These are phyloP conservation scores for Mycena rosella DNA, from an alignment of 768 basidiomycete species.

Conservation along the genomic window DNA sequence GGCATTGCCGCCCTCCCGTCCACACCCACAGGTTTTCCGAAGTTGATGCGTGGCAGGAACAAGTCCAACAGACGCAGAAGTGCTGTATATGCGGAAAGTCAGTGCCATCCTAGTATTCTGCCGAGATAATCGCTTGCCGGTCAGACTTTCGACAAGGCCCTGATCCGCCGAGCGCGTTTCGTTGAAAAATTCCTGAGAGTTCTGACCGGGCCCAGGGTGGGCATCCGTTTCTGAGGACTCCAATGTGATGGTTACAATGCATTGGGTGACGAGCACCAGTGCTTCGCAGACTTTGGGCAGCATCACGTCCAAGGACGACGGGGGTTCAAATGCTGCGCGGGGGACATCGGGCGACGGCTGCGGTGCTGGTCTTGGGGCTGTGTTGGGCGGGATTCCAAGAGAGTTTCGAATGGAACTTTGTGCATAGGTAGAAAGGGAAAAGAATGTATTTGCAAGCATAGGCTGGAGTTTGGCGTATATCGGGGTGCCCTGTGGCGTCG, in stretches of 20 bases:
- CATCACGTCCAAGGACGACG: constrained; percentile 64
- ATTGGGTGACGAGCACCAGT: constrained; percentile 82
- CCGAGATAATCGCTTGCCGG: constrained; percentile 61
- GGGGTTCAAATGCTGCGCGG: constrained; percentile 28
- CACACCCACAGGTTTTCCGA: constrained; percentile 69
- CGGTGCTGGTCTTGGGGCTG: constrained; percentile 28
- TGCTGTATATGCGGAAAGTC: constrained; percentile 56
- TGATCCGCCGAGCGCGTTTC: constrained; percentile 53
- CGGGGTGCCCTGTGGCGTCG: constrained; percentile 46
- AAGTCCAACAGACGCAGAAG: constrained; percentile 79
- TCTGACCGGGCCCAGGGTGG: constrained; percentile 37
- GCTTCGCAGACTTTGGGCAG: constrained; percentile 87
- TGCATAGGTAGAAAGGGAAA: constrained; percentile 70
- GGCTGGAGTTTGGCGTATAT: constrained; percentile 61
- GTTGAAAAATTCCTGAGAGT: constrained; percentile 59
- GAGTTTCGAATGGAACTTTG: constrained; percentile 64
- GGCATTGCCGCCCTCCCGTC: constrained; percentile 43
- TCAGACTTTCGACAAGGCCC: constrained; percentile 66
- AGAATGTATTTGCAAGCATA: constrained; percentile 74
- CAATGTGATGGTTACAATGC: constrained; percentile 74
- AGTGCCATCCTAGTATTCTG: constrained; percentile 14
- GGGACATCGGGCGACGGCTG: constrained; percentile 13
- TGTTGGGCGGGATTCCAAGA: constrained; percentile 46
- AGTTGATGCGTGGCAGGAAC: constrained; percentile 90
- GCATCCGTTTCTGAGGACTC: constrained; percentile 56